Base-by-base conservation (phyloP, 1,284 basidiomycete species). In the Puccinia hordei region DNA sequence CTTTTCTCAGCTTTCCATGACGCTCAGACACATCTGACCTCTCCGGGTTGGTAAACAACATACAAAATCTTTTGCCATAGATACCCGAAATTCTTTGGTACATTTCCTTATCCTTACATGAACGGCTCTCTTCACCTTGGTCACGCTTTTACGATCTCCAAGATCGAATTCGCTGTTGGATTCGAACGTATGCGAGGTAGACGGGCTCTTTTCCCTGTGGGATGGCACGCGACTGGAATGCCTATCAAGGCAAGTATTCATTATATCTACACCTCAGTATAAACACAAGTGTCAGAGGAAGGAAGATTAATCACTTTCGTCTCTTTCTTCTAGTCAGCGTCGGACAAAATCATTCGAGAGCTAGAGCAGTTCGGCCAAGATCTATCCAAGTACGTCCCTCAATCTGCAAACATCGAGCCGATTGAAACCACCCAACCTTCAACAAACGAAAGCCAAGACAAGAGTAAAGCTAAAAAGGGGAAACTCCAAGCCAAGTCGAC, bases 101-200 rank as follows among this genome's bases (percentile, higher is more conserved):
- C 76, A 68, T 78, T 78, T 71, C 77, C 77, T 63, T 86, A 85
- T 80, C 84, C 85, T 1, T 99, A 99, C 89, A 98, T 98, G 94
- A 99, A 99, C 86, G 97, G 97, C 72, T 93, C 92, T 82, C 89
- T 99, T 83, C 97, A 99, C 87, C 89, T 99, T 49, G 97, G 97
- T 59, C 97, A 99, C 87, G 96, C 93, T 0, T 99, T 99, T 87
- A 96, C 95, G 59, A 93, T 99, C 86, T 95, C 94, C 82, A 99
- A 99, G 88, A 92, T 98, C 86, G 97, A 99, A 86, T 99, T 99
- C 84, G 91, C 92, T 1, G 92, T 95, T 57, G 97, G 97, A 30
- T 99, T 93, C 86, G 92, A 99, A 87, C 89, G 96, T 74, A 92
- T 99, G 93, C 87, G 94, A 83, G 97, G 97, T 77, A 97, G 97